Base-by-base conservation (phyloP, 352 stramenopile genomes). In the Phytophthora uliginosa region DNA sequence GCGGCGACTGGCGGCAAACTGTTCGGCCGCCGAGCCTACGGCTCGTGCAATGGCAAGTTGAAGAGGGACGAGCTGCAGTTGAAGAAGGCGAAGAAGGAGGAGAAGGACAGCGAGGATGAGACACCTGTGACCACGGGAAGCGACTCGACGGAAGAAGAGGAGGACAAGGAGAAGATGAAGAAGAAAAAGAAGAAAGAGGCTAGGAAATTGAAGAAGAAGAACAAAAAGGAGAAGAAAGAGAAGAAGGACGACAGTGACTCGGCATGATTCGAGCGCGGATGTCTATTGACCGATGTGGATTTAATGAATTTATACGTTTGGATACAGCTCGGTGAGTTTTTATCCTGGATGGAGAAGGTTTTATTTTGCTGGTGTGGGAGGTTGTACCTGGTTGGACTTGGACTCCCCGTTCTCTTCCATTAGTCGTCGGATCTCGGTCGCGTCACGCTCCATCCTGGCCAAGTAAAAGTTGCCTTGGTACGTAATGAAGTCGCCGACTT, bases 21-120 rank as follows among this genome's bases (percentile, higher is more conserved):
- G 48, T 99, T 99, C 81, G 97, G 96, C 12, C 98, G 98, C 71
- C 79, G 97, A 66, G 96, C 96, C 4, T 98, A 98, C 63, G 88
- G 88, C 3, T 94, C 87, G 2, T 96, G 93, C 71, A 86, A 83
- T 4, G 93, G 91, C 42, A 98, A 98, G 64, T 69, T 97, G 31
- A 93, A 92, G 71, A 87, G 93, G 12, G 86, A 95, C 50, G 79
- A 83, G 64, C 50, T 94, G 68, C 84, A 89, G 26, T 34, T 90
- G 28, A 79, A 77, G 47, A 77, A 86, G 66, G 63, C 64, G 8
- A 76, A 75, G 48, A 81, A 82, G 51, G 22, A 69, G 24, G 67
- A 77, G 34, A 52, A 63, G 20, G 64, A 70, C 34, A 58, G 24
- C 28, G 77, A 84, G 34, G 75, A 73, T 10, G 48, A 55, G 48